Evolutionary conservation across 1,139 yeast genomes (phyloP).

Genomic region (Kodamaea fungicola): DNA sequence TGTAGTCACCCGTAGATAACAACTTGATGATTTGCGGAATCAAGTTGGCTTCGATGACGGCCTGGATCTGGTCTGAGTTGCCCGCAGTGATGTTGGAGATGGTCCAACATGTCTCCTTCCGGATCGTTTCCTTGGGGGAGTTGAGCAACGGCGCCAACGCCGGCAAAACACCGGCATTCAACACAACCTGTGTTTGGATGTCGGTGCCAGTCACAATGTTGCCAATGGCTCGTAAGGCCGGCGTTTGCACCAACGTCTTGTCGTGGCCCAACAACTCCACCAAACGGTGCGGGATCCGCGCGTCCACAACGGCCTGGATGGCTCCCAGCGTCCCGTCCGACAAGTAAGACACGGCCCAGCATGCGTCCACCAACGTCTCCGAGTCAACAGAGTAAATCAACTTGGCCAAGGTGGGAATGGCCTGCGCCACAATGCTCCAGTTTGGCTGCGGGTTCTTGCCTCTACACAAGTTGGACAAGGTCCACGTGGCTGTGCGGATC

Average conservation of each 20-base stretch:
- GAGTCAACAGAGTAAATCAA: constrained; percentile 86
- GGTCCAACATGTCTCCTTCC: constrained; percentile 99
- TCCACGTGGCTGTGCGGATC: constrained; percentile 97
- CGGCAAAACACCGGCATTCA: constrained; percentile 87
- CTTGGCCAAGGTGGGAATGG: constrained; percentile 89
- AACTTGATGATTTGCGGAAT: constrained; percentile 89
- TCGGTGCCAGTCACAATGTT: constrained; percentile 97
- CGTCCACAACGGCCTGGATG: constrained; percentile 95
- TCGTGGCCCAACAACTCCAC: constrained; percentile 87
- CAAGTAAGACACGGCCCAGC: constrained; percentile 97
- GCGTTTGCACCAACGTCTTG: constrained; percentile 87
- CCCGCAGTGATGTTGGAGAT: constrained; percentile 98
- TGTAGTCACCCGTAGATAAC: constrained; percentile 81
- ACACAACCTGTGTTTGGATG: constrained; percentile 89
- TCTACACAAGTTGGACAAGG: constrained; percentile 91
- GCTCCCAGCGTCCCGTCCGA: constrained; percentile 92
- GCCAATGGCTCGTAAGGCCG: constrained; percentile 96
- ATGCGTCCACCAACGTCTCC: constrained; percentile 93
- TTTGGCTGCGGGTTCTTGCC: constrained; percentile 97
- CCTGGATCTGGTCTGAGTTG: constrained; percentile 90
- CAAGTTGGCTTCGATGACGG: constrained; percentile 90
- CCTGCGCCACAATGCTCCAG: constrained; percentile 82
- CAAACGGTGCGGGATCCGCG: constrained; percentile 89
- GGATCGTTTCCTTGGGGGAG: constrained; percentile 86
- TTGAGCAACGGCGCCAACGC: constrained; percentile 78